Percentiles rank a stretch among this genome's conserved stretches.
Evolutionary conservation across 2,329 filamentous ascomycete species (phyloP).

Genomic region (Stagonosporopsis cucurbitacearum): DNA sequence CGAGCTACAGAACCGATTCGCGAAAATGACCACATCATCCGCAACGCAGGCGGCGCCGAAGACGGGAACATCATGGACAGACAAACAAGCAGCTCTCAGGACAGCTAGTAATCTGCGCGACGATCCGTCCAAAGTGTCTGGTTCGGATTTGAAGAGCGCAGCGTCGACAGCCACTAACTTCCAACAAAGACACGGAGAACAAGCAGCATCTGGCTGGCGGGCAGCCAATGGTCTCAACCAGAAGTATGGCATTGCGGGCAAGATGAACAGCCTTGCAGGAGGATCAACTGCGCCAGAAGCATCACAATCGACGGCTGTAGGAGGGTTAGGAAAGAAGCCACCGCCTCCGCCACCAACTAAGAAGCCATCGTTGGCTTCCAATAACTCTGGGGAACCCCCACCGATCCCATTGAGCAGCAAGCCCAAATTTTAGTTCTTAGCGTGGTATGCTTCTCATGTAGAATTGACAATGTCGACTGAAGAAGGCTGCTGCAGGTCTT

Average conservation of each 20-base stretch:
- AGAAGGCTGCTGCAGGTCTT: neutral
- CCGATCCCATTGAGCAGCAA: slow-evolving; percentile 66
- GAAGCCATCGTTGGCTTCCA: slow-evolving; percentile 56
- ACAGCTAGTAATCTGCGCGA: slow-evolving; percentile 67
- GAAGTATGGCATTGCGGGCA: slow-evolving; percentile 64
- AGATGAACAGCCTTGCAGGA: slow-evolving; percentile 53
- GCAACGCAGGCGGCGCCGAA: slow-evolving; percentile 38
- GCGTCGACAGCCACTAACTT: slow-evolving; percentile 72
- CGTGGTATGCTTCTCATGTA: neutral
- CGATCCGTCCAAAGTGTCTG: slow-evolving; percentile 66
- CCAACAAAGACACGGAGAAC: slow-evolving; percentile 72
- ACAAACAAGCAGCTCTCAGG: slow-evolving; percentile 66
- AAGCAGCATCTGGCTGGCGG: slow-evolving; percentile 66
- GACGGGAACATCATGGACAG: slow-evolving; percentile 67
- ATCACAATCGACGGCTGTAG: slow-evolving; percentile 36
- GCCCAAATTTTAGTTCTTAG: slow-evolving; percentile 49
- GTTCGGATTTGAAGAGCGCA: slow-evolving; percentile 64
- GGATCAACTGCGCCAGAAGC: slow-evolving; percentile 33
- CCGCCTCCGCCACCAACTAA: slow-evolving; percentile 64
- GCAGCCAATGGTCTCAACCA: slow-evolving; percentile 65
- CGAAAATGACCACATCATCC: slow-evolving; percentile 47
- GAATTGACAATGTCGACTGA: neutral
- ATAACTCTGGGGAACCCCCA: slow-evolving; percentile 53
- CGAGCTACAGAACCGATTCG: slow-evolving; percentile 73
- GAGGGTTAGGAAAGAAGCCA: slow-evolving; percentile 58